Base-by-base conservation (phyloP, 331 rosid genomes). In the Quercus lobata region DNA sequence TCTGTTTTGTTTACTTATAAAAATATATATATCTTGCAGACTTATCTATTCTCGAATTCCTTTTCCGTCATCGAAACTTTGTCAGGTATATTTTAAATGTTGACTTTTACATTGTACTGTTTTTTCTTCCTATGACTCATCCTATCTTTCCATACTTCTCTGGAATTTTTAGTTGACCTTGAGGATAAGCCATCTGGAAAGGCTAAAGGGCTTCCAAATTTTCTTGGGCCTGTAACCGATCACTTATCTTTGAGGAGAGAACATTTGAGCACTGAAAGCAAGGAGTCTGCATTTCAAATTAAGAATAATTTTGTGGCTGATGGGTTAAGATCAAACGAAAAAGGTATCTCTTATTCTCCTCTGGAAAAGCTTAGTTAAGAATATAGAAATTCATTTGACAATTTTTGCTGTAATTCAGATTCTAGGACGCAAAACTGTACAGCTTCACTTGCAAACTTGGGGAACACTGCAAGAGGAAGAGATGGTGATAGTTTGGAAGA, bases 21-120 rank as follows among this genome's bases (percentile, higher is more conserved):
- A 12, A 12, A 49, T 49, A 49, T 49, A 10, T 49, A 49, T 76
- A 72, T 66, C 49, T 70, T 84, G 91, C 98, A 96, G 99, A 96
- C 99, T 4, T 96, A 96, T 82, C 56, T 88, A 73, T 96, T 96
- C 90, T 84, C 91, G 7, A 90, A 90, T 87, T 96, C 99, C 30
- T 93, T 96, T 84, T 96, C 99, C 41, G 93, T 96, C 84, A 75
- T 93, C 44, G 93, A 96, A 86, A 96, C 98, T 27, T 84, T 96
- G 83, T 82, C 98, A 89, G 99, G 99, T 96, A 80, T 85, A 71
- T 83, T 73, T 81, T 75, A 58, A 74, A 82, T 71, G 78, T 74
- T 82, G 80, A 69, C 27, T 57, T 49, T 58, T 66, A 44, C 32
- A 17, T 78, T 27, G 16, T 73, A 46, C 52, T 32, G 6, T 71